Conservation (phyloP, 1,284 basidiomycete species). For the Marasmius oreades region DNA sequence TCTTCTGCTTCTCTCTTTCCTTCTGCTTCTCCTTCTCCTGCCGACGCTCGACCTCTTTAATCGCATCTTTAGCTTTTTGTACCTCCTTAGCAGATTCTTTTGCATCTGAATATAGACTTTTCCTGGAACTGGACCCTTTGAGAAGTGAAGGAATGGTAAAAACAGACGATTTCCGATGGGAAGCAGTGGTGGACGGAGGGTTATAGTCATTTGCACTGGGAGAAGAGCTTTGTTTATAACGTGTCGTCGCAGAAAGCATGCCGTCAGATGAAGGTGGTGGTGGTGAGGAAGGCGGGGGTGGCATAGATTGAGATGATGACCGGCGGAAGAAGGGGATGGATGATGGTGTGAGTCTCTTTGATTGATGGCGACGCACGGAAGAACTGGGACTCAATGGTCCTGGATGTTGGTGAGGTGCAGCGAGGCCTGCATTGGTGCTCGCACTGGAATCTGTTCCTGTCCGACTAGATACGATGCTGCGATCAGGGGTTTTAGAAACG, state of each 20-base stretch:
- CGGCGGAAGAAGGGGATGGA: constrained; percentile 96
- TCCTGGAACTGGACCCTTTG: constrained; percentile 77
- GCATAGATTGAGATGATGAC: constrained; percentile 86
- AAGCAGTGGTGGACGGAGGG: constrained; percentile 49
- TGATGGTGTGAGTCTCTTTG: constrained; percentile 85
- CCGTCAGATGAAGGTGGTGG: constrained; percentile 49
- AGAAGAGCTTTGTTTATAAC: constrained; percentile 39
- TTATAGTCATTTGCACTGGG: constrained; percentile 47
- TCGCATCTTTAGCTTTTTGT: constrained; percentile 35
- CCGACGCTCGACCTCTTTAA: constrained; percentile 39
- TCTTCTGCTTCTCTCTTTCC: constrained; percentile 68
- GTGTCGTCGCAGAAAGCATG: constrained; percentile 36
- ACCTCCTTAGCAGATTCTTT: constrained; percentile 54
- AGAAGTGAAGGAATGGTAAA: constrained; percentile 79
- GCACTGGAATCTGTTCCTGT: constrained; percentile 70
- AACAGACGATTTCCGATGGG: constrained; percentile 75
- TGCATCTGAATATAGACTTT: constrained; percentile 74
- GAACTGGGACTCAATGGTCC: constrained; percentile 69
- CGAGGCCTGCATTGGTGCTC: constrained; percentile 56
- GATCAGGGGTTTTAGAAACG: constrained; percentile 53
- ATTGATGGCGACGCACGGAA: constrained; percentile 61
- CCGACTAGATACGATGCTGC: constrained; percentile 48
- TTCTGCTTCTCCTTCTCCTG: constrained; percentile 57
- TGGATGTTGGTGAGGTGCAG: constrained; percentile 36
- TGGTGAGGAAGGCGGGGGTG: constrained; percentile 51